phyloP scores from a whole-genome alignment of 2,329 filamentous ascomycete species.

The Niveomyces coronatus region DNA sequence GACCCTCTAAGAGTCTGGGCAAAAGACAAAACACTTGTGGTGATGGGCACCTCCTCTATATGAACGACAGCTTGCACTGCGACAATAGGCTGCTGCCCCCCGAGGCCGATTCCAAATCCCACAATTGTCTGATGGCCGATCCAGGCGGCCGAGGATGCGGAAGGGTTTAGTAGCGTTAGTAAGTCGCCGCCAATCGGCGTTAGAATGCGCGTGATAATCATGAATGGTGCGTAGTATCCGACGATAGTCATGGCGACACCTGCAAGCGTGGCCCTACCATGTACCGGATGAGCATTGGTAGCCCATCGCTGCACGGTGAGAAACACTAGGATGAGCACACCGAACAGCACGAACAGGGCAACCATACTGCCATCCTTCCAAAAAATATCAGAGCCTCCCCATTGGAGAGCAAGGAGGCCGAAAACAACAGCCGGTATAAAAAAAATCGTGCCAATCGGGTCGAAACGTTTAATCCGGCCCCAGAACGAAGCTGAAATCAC shows the following conservation, averaged over 20 bases:
- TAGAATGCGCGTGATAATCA: conserved; percentile 26
- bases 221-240: conserved; percentile 36
- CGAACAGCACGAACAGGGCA: conserved; percentile 25
- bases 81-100: conserved; percentile 29
- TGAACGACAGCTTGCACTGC: conserved; percentile 30
- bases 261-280: conserved; percentile 24
- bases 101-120: conserved; percentile 28
- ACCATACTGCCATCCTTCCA: conserved; percentile 13
- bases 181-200: conserved; percentile 30
- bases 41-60: conserved; percentile 29
- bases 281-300: conserved; percentile 29
- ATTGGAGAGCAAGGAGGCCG: conserved; percentile 36
- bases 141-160: conserved; percentile 27
- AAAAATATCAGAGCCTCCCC: conserved; percentile 26
- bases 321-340: conserved; percentile 26
- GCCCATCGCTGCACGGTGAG: conserved; percentile 21
- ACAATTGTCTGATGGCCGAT: conserved; percentile 33
- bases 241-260: conserved; percentile 25
- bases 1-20: background rate
- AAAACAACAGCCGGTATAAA: conserved; percentile 27
- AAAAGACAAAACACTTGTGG: conserved; percentile 31
- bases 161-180: conserved; percentile 28
- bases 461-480: conserved; percentile 10
- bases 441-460: conserved; percentile 15
- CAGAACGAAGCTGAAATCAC: conserved; percentile 19